Base-by-base conservation (phyloP, 768 basidiomycete genomes). In the Phylloporus rhodoxanthus region DNA sequence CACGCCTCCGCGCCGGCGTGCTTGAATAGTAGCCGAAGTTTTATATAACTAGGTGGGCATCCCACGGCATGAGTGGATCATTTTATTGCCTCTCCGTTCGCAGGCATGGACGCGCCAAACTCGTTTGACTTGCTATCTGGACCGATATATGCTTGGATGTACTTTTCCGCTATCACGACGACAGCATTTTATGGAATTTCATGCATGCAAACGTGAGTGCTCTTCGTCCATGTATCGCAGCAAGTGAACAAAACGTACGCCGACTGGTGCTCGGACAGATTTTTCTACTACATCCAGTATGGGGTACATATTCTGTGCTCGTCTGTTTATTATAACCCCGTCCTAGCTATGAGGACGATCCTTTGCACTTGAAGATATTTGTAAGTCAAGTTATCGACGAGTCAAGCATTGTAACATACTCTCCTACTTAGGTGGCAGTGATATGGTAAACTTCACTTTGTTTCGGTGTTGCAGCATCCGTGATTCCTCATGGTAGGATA, bases 161-260 rank as follows among this genome's bases (percentile, higher is more conserved):
- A 41, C 33, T 48, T 43, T 26, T 34, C 32, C 15, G 19, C 41
- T 29, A 20, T 37, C 33, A 8, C 36, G 3, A 28, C 48, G 9
- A 36, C 48, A 4, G 26, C 25, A 15, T 43, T 49, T 21, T 49
- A 49, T 13, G 48, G 48, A 4, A 5, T 36, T 1, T 9, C 26
- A 37, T 49, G 40, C n/a, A n/a, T 43, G 41, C 48, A 49, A 29
- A 36, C 48, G 41, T 49, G 33, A 34, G 47, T 34, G 21, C 28
- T 9, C 4, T 15, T 21, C 8, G 11, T 21, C n/a, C 4, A 7
- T 29, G 8, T 25, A 15, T 11, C 14, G 5, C 19, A 17, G 3
- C 43, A 14, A 32, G 4, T 29, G 20, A 42, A n/a, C 26, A 20
- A 10, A 29, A n/a, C 23, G 4, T 13, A 19, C 39, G 15, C 34